These are phyloP conservation scores for Leishmania amazonensis DNA, from an alignment of 208 protist species.

Conservation along the genomic window DNA sequence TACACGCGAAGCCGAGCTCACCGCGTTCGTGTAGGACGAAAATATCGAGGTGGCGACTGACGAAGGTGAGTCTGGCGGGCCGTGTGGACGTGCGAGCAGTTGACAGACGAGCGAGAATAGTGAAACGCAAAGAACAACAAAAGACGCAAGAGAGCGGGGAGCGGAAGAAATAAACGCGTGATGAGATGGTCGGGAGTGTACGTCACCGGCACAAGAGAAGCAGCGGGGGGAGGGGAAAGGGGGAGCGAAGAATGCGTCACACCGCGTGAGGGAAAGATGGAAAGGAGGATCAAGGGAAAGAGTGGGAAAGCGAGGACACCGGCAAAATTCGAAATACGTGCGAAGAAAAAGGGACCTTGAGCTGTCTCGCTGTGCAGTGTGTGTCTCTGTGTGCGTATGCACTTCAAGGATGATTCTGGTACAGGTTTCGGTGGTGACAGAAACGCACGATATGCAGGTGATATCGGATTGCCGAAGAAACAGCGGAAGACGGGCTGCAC, in stretches of 20 bases:
- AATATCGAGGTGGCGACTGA: not conserved
- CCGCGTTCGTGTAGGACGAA: not conserved
- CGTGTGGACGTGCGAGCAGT: not conserved
- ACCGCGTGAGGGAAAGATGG: not conserved
- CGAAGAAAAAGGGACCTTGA: not conserved
- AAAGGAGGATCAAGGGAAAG: not conserved
- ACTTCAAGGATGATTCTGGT: too few species aligned
- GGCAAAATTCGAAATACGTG: not conserved
- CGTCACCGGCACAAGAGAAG: not conserved
- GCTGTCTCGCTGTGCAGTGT: not conserved
- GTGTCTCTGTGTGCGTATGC: not conserved
- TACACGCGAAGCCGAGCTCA: not conserved
- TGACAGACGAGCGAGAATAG: not conserved
- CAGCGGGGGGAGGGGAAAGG: not conserved
- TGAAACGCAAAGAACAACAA: not conserved
- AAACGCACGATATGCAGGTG: not conserved
- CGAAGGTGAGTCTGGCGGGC: not conserved
- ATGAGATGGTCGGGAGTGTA: not conserved
- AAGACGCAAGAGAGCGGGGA: not conserved
- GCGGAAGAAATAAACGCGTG: not conserved
- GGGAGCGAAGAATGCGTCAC: not conserved
- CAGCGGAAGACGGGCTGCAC: not conserved
- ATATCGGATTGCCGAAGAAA: not conserved
- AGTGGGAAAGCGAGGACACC: not conserved
- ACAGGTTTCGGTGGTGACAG: not conserved